A percentile compares a stretch with the other conserved stretches of the same genome.
phyloP scores from a whole-genome alignment of 306 rosid genomes.

The Cucurbita pepo region DNA sequence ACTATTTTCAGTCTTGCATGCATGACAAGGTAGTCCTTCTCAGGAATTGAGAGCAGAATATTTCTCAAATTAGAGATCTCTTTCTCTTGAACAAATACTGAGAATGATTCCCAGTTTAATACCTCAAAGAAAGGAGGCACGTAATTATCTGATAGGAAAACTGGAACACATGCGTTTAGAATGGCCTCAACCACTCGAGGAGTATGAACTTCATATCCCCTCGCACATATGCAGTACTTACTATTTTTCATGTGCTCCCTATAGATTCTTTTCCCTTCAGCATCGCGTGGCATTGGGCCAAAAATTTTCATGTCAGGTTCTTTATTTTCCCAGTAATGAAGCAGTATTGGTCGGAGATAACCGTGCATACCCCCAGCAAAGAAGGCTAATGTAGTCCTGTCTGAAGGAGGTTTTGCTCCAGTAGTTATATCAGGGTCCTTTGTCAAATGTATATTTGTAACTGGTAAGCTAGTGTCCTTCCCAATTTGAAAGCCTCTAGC shows the following conservation, averaged over 20 bases:
- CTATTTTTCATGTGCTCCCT: conserved; percentile 67
- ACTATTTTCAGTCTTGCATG: conserved; percentile 44
- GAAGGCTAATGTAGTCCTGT: conserved; percentile 51
- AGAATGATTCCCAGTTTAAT: conserved; percentile 33
- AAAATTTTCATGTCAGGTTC: conserved; percentile 61
- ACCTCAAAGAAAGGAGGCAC: conserved; percentile 50
- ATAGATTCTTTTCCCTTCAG: conserved; percentile 47
- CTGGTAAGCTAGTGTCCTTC: conserved; percentile 69
- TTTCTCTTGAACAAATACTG: conserved; percentile 40
- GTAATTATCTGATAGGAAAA: conserved; percentile 28
- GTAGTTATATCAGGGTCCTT: conserved; percentile 32
- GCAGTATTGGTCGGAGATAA: conserved; percentile 56
- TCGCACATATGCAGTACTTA: conserved; percentile 75
- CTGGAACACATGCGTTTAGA: conserved; percentile 43
- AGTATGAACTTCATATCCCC: conserved; percentile 69
- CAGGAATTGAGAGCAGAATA: conserved; percentile 56
- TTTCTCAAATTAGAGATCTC: conserved; percentile 44
- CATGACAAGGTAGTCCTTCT: conserved; percentile 41
- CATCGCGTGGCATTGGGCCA: conserved; percentile 62
- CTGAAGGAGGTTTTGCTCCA: conserved; percentile 48
- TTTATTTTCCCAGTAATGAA: conserved; percentile 56
- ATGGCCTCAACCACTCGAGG: conserved; percentile 69
- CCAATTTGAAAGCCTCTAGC: conserved; percentile 59
- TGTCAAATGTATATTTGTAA: conserved; percentile 41
- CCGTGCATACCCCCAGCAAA: conserved; percentile 73